Evolutionary conservation across 2,329 filamentous ascomycete genomes (phyloP).

Genomic region (Aspergillus sp.): DNA sequence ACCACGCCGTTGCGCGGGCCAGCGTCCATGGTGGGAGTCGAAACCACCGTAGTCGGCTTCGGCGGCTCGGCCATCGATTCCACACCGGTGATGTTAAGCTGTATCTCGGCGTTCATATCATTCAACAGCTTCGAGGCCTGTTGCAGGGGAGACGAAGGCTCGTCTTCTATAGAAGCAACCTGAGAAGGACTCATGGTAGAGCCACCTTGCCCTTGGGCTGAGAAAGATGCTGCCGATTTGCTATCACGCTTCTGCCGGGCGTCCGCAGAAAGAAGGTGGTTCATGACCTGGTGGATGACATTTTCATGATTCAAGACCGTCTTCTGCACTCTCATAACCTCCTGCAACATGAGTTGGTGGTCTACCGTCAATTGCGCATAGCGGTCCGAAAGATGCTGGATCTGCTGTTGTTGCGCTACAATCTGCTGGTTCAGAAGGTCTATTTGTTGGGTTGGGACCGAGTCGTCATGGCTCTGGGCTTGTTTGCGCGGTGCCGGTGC

Average conservation of each 20-base stretch:
- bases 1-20: constrained; percentile 39
- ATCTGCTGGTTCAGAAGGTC: constrained; percentile 84
- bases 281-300: constrained; percentile 68
- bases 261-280: constrained; percentile 60
- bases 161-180: constrained; percentile 51
- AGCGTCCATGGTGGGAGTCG: constrained; percentile 54
- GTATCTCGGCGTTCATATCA: constrained; percentile 61
- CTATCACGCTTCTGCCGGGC: constrained; percentile 60
- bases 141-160: constrained; percentile 63
- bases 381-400: constrained; percentile 79
- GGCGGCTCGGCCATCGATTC: constrained; percentile 61
- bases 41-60: constrained; percentile 51
- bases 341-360: constrained; percentile 60
- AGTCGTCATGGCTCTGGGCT: constrained; percentile 62
- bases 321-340: constrained; percentile 61
- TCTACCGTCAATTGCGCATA: constrained; percentile 72
- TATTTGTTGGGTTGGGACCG: constrained; percentile 79
- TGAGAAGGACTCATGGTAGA: constrained; percentile 43
- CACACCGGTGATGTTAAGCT: constrained; percentile 59
- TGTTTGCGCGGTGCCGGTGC: constrained; percentile 84
- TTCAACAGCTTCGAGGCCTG: constrained; percentile 63
- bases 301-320: constrained; percentile 69
- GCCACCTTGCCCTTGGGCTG: constrained; percentile 36
- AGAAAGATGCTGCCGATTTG: constrained; percentile 39
- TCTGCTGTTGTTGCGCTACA: constrained; percentile 84